Evolutionary conservation across 2,329 filamentous ascomycete species (phyloP), one percentile per base, ranked within the genome.

Genomic region (Dactylellina drechsleri): DNA sequence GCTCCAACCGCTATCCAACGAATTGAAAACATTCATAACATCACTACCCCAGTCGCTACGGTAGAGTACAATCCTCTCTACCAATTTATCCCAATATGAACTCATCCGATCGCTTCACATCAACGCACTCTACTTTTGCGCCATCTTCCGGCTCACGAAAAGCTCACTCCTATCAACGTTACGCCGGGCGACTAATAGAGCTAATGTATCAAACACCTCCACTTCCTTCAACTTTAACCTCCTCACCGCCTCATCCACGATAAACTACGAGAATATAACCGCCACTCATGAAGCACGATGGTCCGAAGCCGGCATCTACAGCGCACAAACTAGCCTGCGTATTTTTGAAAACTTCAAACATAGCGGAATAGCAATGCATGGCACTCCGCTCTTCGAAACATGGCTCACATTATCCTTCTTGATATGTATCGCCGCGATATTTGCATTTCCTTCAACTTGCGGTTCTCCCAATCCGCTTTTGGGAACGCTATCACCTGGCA

Each of bases 241-340:
- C 2, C n/a, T 58, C 4, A 40, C n/a, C 36, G 4, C 18, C 3
- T 18, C 41, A 3, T 26, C 18, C 12, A n/a, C 23, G 13, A 3
- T 59, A 8, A 52, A 52, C n/a, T 59, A 59, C 47, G 36, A 66
- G 31, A 60, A 3, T 20, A 1, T 73, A 15, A 66, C 41, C 1
- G 68, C 61, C 7, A 73, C 68, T 23, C 61, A 73, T 15, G 68
- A 73, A 50, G 26, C 53, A 15, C 26, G 68, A 18, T 73, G 68
- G 68, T 73, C 68, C 0, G 68, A 73, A 57, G 68, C 68, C 12
- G 68, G 68, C 8, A 66, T 73, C 2, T 73, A 73, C 61, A 60
- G 53, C 15, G 68, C 68, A 8, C 68, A 73, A 36, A 73, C 68
- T 1, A 73, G 68, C 26, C 68, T 73, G 4, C 47, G 68, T 16